Evolutionary conservation across 805 yeast genomes (phyloP).

Genomic region (Metschnikowia baotianmanensis): DNA sequence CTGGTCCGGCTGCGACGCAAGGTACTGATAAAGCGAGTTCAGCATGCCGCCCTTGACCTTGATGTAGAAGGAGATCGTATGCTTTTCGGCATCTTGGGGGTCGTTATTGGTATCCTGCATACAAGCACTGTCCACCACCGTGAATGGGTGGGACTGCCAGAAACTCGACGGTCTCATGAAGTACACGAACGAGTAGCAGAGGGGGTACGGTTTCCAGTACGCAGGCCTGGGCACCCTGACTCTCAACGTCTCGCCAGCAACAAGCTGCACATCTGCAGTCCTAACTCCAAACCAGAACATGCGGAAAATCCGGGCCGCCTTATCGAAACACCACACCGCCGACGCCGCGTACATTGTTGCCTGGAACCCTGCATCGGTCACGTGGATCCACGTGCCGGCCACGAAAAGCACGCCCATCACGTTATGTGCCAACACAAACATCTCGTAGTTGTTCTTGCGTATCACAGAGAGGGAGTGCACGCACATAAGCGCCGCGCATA

Average conservation of each 20-base stretch:
- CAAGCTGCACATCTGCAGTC: conserved; percentile 35
- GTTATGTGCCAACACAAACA: conserved; percentile 46
- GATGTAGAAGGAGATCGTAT: conserved; percentile 43
- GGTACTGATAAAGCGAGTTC: conserved; percentile 32
- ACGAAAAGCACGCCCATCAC: conserved; percentile 44
- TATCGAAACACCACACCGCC: conserved; percentile 42
- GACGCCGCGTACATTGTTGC: conserved; percentile 38
- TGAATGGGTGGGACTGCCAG: conserved; percentile 78
- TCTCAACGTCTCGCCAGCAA: conserved; percentile 47
- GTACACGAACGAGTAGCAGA: conserved; percentile 56
- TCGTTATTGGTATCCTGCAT: no score
- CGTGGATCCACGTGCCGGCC: conserved; percentile 57
- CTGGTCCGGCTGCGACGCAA: conserved; percentile 29
- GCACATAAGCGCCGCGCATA: conserved; percentile 40
- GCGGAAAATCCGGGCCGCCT: conserved; percentile 34
- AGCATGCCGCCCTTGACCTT: conserved; percentile 62
- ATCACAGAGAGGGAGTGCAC: conserved; percentile 50
- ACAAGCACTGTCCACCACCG: conserved; percentile 48
- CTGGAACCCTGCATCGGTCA: conserved; percentile 42
- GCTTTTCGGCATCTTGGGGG: conserved; percentile 35
- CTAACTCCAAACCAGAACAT: conserved; percentile 36
- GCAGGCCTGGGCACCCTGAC: conserved; percentile 48
- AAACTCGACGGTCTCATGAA: conserved; percentile 51
- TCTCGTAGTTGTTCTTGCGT: conserved; percentile 57
- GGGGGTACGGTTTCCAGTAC: conserved; percentile 50